Percentiles rank a stretch among this genome's conserved stretches.
These are phyloP conservation scores for Pleurotus tuber-regium DNA, from an alignment of 768 basidiomycete genomes.

Conservation along the genomic window DNA sequence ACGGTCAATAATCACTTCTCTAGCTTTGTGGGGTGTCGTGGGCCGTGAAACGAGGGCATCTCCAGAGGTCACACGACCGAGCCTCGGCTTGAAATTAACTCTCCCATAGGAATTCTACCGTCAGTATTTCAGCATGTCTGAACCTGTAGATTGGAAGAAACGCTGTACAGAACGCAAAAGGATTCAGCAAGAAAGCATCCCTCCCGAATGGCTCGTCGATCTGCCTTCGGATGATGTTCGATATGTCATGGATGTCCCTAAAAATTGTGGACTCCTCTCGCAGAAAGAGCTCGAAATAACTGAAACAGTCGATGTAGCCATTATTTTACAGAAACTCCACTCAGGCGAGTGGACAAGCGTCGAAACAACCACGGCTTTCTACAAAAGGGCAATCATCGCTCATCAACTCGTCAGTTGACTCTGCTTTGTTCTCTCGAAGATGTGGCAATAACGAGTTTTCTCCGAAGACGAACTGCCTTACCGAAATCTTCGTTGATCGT, in stretches of 20 bases:
- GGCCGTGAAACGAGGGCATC: too few species aligned
- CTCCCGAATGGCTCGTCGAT: conserved; percentile 59
- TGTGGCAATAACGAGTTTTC: background rate
- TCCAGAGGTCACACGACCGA: too few species aligned
- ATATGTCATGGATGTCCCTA: conserved; percentile 55
- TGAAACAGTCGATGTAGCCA: conserved; percentile 33
- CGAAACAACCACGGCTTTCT: conserved; percentile 70
- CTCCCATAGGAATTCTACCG: too few species aligned
- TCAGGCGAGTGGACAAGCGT: conserved; percentile 57
- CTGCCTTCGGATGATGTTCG: conserved; percentile 44
- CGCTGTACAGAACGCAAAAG: conserved; percentile 52
- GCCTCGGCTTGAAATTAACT: too few species aligned
- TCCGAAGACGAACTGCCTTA: conserved; percentile 43
- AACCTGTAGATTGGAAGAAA: conserved; percentile 52
- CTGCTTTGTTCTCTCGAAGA: background rate
- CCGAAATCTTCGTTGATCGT: conserved; percentile 75
- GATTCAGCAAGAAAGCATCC: conserved; percentile 54
- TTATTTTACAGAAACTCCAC: conserved; percentile 53
- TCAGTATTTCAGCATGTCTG: too few species aligned
- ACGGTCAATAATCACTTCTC: too few species aligned
- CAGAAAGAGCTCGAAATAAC: conserved; percentile 48
- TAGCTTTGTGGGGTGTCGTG: too few species aligned
- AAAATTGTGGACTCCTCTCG: conserved; percentile 55
- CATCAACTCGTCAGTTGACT: conserved; percentile 64
- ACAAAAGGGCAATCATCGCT: conserved; percentile 75